phyloP scores from a whole-genome alignment of 108 stramenopile species.

The Cyclotella choctawhatcheeana region DNA sequence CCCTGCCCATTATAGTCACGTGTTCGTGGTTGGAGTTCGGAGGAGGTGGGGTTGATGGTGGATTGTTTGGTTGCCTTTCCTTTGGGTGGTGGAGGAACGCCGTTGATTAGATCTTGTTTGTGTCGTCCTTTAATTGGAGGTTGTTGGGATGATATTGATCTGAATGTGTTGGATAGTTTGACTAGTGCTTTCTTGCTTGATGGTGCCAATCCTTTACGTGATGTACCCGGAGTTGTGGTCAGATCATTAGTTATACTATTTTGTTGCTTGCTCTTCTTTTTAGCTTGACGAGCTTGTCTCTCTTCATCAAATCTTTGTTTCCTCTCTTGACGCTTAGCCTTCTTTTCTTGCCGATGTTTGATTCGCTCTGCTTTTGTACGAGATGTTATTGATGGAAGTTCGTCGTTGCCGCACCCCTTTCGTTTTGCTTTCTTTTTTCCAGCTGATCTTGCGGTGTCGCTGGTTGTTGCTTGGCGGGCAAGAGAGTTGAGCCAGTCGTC shows the following conservation, averaged over 20 bases:
- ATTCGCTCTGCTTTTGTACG: slow-evolving; percentile 32
- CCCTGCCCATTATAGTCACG: slow-evolving; percentile 89
- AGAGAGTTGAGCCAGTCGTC: slow-evolving; percentile 32
- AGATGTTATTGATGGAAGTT: neutral
- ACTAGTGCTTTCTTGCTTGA: slow-evolving; percentile 1
- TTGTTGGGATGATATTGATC: neutral
- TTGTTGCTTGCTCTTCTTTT: slow-evolving; percentile 16
- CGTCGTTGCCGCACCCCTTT: slow-evolving; percentile 4
- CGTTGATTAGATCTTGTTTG: slow-evolving; percentile 32
- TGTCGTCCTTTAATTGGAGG: slow-evolving; percentile 4
- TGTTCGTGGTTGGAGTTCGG: slow-evolving; percentile 71
- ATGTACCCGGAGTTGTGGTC: neutral
- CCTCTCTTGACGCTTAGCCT: slow-evolving; percentile 27
- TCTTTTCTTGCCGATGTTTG: slow-evolving; percentile 30
- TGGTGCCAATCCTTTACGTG: slow-evolving; percentile 8
- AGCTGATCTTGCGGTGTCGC: slow-evolving; percentile 8
- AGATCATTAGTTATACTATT: neutral
- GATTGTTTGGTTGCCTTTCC: slow-evolving; percentile 49
- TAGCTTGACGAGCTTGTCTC: slow-evolving; percentile 12
- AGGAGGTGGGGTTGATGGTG: slow-evolving; percentile 56
- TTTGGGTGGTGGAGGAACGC: slow-evolving; percentile 39
- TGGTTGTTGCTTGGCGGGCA: slow-evolving; percentile 26
- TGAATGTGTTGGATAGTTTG: slow-evolving; percentile 3
- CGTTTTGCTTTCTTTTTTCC: slow-evolving; percentile 3
- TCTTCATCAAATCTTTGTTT: slow-evolving; percentile 24